A percentile compares a stretch with the other conserved stretches of the same genome.
Conservation (phyloP, 768 basidiomycete genomes). For the Sporobolomyces phaffii region DNA sequence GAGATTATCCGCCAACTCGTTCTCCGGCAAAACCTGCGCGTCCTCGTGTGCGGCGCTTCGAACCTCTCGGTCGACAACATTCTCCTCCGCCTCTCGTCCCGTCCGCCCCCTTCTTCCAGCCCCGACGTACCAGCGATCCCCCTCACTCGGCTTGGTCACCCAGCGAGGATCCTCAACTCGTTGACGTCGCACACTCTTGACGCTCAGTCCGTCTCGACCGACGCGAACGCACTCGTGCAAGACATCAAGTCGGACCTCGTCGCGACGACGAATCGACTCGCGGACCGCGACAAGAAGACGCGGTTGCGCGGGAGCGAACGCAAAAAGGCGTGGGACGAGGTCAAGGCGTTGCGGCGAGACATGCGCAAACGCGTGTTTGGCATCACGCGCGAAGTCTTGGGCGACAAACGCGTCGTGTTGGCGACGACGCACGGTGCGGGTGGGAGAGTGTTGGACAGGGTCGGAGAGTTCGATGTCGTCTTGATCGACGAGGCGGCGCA, state of each 20-base stretch:
- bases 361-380: slow-evolving; percentile 77
- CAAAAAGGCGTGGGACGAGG: slow-evolving; percentile 45
- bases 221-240: slow-evolving; percentile 68
- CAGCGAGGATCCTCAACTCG: slow-evolving; percentile 74
- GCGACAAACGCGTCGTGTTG: slow-evolving; percentile 77
- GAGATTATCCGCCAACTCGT: slow-evolving; percentile 81
- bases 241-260: slow-evolving; percentile 87
- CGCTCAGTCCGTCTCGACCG: slow-evolving; percentile 45
- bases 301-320: slow-evolving; percentile 61
- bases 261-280: slow-evolving; percentile 57
- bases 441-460: neutral
- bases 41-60: slow-evolving; percentile 87
- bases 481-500: slow-evolving; percentile 98
- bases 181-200: slow-evolving; percentile 49
- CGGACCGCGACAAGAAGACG: slow-evolving; percentile 57
- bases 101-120: slow-evolving; percentile 14
- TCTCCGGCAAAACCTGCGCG: slow-evolving; percentile 47
- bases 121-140: slow-evolving; percentile 17
- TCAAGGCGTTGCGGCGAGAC: slow-evolving; percentile 60
- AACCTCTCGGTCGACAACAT: slow-evolving; percentile 96
- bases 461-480: slow-evolving; percentile 68
- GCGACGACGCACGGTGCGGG: slow-evolving; percentile 78
- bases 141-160: slow-evolving; percentile 88
- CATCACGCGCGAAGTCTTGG: slow-evolving; percentile 72
- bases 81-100: slow-evolving; percentile 64